Evolutionary conservation across 148 eudicot genomes (phyloP), one percentile per base, ranked within the genome.

Genomic region (Camellia lanceoleosa): DNA sequence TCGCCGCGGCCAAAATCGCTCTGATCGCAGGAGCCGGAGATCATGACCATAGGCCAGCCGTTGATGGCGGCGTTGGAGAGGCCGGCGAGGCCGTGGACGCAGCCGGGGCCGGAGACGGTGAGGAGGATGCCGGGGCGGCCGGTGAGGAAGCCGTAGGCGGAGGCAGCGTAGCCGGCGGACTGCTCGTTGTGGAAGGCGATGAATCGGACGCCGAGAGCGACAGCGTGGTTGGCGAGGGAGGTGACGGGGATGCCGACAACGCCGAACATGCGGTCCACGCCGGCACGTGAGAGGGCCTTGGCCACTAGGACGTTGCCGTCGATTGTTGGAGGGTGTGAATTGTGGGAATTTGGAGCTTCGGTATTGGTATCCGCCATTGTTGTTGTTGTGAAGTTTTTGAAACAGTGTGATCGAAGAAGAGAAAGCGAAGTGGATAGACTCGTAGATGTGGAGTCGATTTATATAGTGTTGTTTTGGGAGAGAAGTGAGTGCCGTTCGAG

Each of bases 151-250:
- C 99, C 99, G 86, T 91, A 92, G 58, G 99, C 93, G 19, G 98
- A 92, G 80, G 99, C 97, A 65, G 99, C 98, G 84, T 96, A 96
- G 0, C 98, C 98, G 42, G 99, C 99, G 68, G 99, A 96, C 19
- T 96, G 98, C 79, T 96, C 99, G 92, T 96, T 96, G 89, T 94
- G 99, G 85, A 96, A 96, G 76, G 99, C 99, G 82, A 96, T 81
- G 88, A 96, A 96, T 0, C 99, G 98, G 86, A 96, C 86, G 16
- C 97, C 97, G 9, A 84, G 72, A 1, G 98, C 60, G 6, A 91
- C 90, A 18, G 97, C 88, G 13, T 89, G 89, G 68, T 80, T 96
- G 3, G 99, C 99, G 23, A 96, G 82, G 71, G 97, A 84, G n/a
- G 99, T 96, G 1, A 96, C 98, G 16, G 99, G 99, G 64, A 96